Percentiles rank a stretch among this genome's conserved stretches.
These are phyloP conservation scores for Entomortierella lignicola DNA, from an alignment of 192 early-diverging fungal species.

Conservation along the genomic window DNA sequence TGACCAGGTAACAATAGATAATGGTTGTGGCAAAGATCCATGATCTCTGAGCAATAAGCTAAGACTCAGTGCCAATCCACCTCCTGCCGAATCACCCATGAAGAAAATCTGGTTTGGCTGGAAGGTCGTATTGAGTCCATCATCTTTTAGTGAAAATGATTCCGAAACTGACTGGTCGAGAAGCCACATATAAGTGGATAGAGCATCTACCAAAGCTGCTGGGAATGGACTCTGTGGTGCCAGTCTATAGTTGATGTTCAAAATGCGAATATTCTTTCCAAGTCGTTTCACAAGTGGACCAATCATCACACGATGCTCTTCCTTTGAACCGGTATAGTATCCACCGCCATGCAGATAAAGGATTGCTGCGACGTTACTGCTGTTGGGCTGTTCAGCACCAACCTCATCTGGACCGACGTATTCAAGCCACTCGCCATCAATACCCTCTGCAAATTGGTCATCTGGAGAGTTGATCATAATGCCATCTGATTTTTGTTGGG, in stretches of 20 bases:
- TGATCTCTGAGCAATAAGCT: slow-evolving; percentile 65
- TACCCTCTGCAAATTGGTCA: slow-evolving; percentile 29
- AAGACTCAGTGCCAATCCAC: slow-evolving; percentile 63
- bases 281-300: slow-evolving; percentile 34
- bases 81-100: slow-evolving; percentile 76
- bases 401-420: slow-evolving; percentile 10
- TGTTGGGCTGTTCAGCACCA: not conserved
- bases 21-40: slow-evolving; percentile 62
- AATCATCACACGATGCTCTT: slow-evolving; percentile 57
- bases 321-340: slow-evolving; percentile 63
- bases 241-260: slow-evolving; percentile 76
- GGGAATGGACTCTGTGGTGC: slow-evolving; percentile 87
- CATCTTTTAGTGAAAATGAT: slow-evolving; percentile 36
- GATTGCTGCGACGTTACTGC: slow-evolving; percentile 51
- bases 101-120: slow-evolving; percentile 67
- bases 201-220: slow-evolving; percentile 80
- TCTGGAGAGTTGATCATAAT: not conserved
- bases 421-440: slow-evolving; percentile 45
- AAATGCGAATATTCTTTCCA: slow-evolving; percentile 24
- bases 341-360: slow-evolving; percentile 85
- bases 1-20: slow-evolving; percentile 64
- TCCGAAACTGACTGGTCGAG: slow-evolving; percentile 59
- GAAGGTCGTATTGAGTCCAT: slow-evolving; percentile 8
- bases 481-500: not conserved
- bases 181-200: slow-evolving; percentile 77